These are phyloP conservation scores for Lactarius sp. DNA, from an alignment of 768 basidiomycete species.

Conservation along the genomic window DNA sequence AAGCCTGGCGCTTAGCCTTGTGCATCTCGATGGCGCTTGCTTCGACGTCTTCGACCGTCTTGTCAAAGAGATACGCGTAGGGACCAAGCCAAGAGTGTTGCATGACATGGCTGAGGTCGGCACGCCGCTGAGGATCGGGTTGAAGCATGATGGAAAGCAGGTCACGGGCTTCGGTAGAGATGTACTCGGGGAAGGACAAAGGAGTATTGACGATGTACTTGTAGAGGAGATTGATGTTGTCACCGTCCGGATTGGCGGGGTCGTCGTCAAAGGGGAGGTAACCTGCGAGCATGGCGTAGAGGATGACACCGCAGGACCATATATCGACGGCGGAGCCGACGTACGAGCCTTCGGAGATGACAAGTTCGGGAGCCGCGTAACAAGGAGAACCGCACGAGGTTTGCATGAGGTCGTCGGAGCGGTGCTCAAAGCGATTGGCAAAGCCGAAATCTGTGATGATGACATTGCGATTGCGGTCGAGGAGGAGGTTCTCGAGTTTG, in stretches of 20 bases:
- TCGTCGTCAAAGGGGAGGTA: constrained; percentile 99
- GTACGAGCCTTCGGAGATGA: constrained; percentile 95
- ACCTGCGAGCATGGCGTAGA: constrained; percentile 95
- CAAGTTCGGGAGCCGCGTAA: constrained; percentile 96
- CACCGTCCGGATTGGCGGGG: constrained; percentile 96
- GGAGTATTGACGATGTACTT: constrained; percentile 98
- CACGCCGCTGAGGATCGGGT: constrained; percentile 79
- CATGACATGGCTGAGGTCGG: constrained; percentile 76
- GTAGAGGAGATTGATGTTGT: constrained; percentile 98
- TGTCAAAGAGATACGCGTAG: constrained; percentile 60
- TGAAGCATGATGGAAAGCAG: constrained; percentile 91
- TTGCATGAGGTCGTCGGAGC: constrained; percentile 93
- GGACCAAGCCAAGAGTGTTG: constrained; percentile 78
- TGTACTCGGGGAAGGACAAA: constrained; percentile 94
- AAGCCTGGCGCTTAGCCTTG: constrained; percentile 73
- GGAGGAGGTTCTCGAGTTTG: constrained; percentile 95
- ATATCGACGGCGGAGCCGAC: constrained; percentile 98
- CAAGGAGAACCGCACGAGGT: constrained; percentile 96
- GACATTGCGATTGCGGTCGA: constrained; percentile 95
- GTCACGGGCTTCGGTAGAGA: constrained; percentile 77
- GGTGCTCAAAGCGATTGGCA: constrained; percentile 94
- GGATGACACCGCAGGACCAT: constrained; percentile 93
- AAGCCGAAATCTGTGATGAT: constrained; percentile 99
- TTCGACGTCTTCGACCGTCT: constrained; percentile 75
- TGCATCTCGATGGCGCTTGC: constrained; percentile 77